Conservation (phyloP, 768 basidiomycete genomes). For the Trametes cubensis region DNA sequence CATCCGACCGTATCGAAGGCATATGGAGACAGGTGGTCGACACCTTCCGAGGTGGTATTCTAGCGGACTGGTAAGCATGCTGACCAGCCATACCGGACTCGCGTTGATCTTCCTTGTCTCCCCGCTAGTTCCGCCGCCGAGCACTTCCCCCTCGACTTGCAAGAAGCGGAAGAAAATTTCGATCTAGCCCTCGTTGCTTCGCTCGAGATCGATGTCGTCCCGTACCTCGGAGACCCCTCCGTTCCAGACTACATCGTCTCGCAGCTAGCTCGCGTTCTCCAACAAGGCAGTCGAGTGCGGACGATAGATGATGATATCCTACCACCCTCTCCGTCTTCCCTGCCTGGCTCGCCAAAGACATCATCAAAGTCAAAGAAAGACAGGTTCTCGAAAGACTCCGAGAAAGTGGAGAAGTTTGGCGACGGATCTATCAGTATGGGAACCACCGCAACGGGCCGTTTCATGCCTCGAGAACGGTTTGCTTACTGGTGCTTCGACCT, state of each 20-base stretch:
- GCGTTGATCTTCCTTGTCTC: conserved; percentile 1
- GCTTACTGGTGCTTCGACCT: conserved; percentile 93
- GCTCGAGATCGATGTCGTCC: conserved; percentile 79
- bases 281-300: conserved; percentile 72
- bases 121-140: conserved; percentile 56
- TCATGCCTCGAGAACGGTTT: conserved; percentile 79
- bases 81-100: not conserved
- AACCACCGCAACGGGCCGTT: conserved; percentile 57
- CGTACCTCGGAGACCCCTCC: conserved; percentile 66
- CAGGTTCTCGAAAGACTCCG: conserved; percentile 13
- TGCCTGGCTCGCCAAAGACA: conserved; percentile 4
- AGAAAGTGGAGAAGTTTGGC: conserved; percentile 34
- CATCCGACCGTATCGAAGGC: conserved; percentile 68
- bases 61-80: conserved; percentile 78
- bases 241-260: conserved; percentile 73
- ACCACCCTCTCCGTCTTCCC: conserved; percentile 27
- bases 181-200: conserved; percentile 79
- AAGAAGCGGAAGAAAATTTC: conserved; percentile 82
- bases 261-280: conserved; percentile 70
- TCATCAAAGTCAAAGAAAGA: not conserved
- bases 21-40: conserved; percentile 87
- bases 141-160: conserved; percentile 59
- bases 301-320: conserved; percentile 25
- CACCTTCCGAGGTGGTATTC: conserved; percentile 77
- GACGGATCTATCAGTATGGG: conserved; percentile 48